Base-by-base conservation (phyloP, 306 rosid genomes). In the Geum urbanum region DNA sequence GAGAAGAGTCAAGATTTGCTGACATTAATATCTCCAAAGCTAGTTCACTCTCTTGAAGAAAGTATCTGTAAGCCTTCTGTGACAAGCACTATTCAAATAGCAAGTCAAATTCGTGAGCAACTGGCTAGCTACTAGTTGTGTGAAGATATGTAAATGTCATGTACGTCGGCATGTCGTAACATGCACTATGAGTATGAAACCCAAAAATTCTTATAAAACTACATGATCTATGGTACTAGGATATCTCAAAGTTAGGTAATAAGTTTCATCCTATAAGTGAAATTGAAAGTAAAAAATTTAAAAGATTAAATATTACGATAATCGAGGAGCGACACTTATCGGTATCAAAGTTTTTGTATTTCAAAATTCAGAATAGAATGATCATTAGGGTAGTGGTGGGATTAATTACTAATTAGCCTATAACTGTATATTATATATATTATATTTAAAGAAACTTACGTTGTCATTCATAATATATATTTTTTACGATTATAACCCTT, bases 1-100 rank as follows among this genome's bases (percentile, higher is more conserved):
- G 19, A 27, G 39, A 2, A 50, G 58, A 18, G 83, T 75, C 88
- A 75, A 77, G n/a, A 72, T 79, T 66, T 73, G 78, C 64, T 72
- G 65, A 80, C 71, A 55, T 35, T 15, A 24, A 66, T 24, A 48
- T 51, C 2, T 37, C 14, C 8, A 9, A 45, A 64, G 19, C 13
- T 27, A 1, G 32, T 27, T 27, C 32, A 27, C 32, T 27, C 32
- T 27, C 32, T 27, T 27, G 32, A 27, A 27, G 32, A 27, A 27
- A 27, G 32, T 27, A 27, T 27, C 32, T 27, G 32, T 27, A 9
- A 19, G 15, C 1, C 43, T 2, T 57, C 13, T 13, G 16, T 55
- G 61, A 27, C 16, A 4, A 22, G 3, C 37, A 5, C 24, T 24
- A 12, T 2, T 27, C 32, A 27, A 57, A 57, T 18, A 27, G 32